phyloP scores from a whole-genome alignment of 495 filamentous ascomycete species.

The Hypoxylon trugodes region DNA sequence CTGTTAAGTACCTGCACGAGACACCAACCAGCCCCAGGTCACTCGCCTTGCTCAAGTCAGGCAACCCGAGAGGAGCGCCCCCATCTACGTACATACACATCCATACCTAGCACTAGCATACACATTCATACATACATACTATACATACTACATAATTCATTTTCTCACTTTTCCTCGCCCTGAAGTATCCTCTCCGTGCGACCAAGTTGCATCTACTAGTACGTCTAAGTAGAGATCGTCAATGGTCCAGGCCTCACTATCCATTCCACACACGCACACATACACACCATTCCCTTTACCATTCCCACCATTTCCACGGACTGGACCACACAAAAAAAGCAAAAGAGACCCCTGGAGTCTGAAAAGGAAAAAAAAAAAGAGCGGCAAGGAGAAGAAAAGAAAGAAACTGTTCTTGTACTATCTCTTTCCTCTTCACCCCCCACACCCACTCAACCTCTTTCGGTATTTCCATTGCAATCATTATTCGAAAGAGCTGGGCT shows the following conservation, averaged over 20 bases:
- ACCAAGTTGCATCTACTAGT: conserved; percentile 37
- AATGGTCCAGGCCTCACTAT: conserved; percentile 36
- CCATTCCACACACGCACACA: conserved; percentile 30
- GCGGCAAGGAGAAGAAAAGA: conserved; percentile 25
- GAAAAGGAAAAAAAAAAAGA: conserved; percentile 23
- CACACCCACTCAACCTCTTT: conserved; percentile 24
- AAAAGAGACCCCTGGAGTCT: conserved; percentile 24
- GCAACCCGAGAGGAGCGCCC: conserved; percentile 23
- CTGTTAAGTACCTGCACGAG: conserved; percentile 34
- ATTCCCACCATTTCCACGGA: conserved; percentile 17
- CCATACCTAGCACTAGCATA: no score
- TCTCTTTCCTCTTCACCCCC: conserved; percentile 15
- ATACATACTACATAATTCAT: no score
- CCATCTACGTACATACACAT: conserved; percentile 11
- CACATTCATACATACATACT: background rate
- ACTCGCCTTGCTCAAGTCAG: conserved; percentile 38
- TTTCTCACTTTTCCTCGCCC: background rate
- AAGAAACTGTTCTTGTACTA: no score
- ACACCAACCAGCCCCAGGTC: conserved; percentile 22
- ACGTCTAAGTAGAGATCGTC: conserved; percentile 37
- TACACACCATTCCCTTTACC: conserved; percentile 7
- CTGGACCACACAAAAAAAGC: conserved; percentile 36
- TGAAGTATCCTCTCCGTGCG: conserved; percentile 21
- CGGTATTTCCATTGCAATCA: conserved; percentile 21
- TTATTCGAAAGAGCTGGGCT: conserved; percentile 37